Conservation (phyloP, 2,329 filamentous ascomycete species). For the Calonectria pteridis region DNA sequence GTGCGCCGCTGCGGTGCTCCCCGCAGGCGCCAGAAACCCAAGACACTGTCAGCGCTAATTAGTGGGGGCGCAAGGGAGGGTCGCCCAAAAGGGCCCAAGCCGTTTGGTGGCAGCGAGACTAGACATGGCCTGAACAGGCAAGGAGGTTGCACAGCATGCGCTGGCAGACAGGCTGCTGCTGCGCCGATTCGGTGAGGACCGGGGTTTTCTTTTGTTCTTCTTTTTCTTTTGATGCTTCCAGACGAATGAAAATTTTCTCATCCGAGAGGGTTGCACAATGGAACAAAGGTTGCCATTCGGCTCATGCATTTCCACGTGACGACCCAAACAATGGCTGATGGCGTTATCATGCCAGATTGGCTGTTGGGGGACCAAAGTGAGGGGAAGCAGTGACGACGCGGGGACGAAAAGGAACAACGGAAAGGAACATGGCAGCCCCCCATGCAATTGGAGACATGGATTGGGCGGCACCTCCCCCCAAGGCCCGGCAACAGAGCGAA, state of each 20-base stretch:
- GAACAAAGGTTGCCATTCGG: not conserved
- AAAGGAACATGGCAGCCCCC: not conserved
- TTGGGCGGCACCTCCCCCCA: constrained; percentile 9
- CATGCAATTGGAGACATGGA: constrained; percentile 15
- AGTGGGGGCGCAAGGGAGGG: not conserved
- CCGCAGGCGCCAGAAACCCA: not conserved
- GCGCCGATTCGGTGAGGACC: not conserved
- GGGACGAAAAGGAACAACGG: not conserved
- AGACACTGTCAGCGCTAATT: not conserved
- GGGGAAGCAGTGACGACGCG: not conserved
- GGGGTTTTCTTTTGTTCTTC: not conserved
- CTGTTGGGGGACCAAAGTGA: not conserved
- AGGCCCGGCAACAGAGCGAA: not conserved
- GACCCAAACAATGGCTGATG: not conserved
- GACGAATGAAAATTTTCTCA: not conserved
- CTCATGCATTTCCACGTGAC: not conserved
- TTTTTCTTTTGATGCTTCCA: not conserved
- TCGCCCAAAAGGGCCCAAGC: not conserved
- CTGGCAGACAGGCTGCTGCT: not conserved
- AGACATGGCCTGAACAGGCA: not conserved
- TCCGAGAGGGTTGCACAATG: not conserved
- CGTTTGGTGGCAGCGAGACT: not conserved
- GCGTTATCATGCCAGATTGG: not conserved
- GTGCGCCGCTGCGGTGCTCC: not conserved
- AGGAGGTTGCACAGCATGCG: constrained; percentile 1